A percentile compares a stretch with the other conserved stretches of the same genome.
phyloP scores from a whole-genome alignment of 192 early-diverging fungal species.

The Obelidium mucronatum region DNA sequence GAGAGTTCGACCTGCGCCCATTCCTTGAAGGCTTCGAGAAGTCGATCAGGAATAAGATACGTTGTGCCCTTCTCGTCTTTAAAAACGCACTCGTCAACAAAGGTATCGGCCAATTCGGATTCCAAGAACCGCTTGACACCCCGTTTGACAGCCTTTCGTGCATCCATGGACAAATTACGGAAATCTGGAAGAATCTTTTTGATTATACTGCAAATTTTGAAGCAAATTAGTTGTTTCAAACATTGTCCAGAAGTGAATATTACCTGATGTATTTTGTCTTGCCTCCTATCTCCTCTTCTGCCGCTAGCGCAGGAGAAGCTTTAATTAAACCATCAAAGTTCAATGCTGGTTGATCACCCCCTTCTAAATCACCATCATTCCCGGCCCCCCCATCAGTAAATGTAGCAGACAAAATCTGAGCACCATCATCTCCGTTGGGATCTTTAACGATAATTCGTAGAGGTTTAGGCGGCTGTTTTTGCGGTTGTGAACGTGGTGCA shows the following conservation, averaged over 20 bases:
- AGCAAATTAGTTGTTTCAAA: not conserved
- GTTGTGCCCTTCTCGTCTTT: constrained; percentile 5
- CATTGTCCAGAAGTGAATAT: not conserved
- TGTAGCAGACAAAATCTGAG: not conserved
- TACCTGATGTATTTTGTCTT: not conserved
- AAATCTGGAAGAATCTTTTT: constrained; percentile 28
- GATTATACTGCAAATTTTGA: constrained; percentile 13
- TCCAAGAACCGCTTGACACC: constrained; percentile 30
- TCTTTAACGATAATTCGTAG: too few species aligned
- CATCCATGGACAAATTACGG: constrained; percentile 12
- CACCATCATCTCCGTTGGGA: too few species aligned
- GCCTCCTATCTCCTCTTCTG: not conserved
- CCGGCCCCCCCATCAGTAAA: not conserved
- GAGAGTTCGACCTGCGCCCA: constrained; percentile 27
- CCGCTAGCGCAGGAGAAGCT: too few species aligned
- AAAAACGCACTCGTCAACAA: not conserved
- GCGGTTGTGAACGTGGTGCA: too few species aligned
- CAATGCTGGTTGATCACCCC: not conserved
- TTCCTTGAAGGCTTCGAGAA: constrained; percentile 2
- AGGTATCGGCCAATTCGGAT: constrained; percentile 1
- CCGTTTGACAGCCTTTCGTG: constrained; percentile 33
- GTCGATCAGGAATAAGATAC: constrained; percentile 20
- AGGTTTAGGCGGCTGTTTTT: too few species aligned
- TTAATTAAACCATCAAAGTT: not conserved
- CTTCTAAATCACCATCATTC: not conserved